Base-by-base conservation (phyloP, 306 rosid species). In the Glycine soja region DNA sequence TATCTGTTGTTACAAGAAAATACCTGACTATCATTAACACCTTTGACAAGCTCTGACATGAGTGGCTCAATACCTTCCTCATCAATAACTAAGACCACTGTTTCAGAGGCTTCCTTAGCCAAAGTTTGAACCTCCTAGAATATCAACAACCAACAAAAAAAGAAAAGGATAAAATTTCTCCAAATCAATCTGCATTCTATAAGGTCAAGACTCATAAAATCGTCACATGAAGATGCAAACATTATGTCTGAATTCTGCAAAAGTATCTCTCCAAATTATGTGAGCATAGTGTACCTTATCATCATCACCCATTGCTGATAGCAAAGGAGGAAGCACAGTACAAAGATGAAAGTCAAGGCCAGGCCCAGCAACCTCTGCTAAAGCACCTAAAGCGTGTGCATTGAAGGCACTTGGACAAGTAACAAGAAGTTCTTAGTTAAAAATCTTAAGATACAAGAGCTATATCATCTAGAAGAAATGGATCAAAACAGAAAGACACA, bases 361-460 rank as follows among this genome's bases (percentile, higher is more conserved):
- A 75, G 98, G 89, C 67, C 98, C 99, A 61, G 99, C 99, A 73
- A 95, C 99, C 82, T 93, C 97, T 15, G 99, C 99, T 76, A 95
- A 88, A 76, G 98, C 99, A 52, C 98, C 97, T n/a, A 95, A 86
- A 67, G 99, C 99, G 87, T 95, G 99, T 58, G 98, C 97, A 85
- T 93, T 83, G 84, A 95, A 87, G 79, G 99, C 99, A 78, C 99
- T 95, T 0, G 84, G 14, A 88, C 58, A 83, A 52, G 24, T 57
- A 80, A 50, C 62, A 77, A 14, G 34, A 76, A 68, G 14, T 45
- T 52, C 59, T 79, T 51, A 70, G 14, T 68, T 57, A 76, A 24
- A 2, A 24, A 24, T 24, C 30, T 24, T 24, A 24, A 64, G 40
- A 34, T 43, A 14, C 12, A 15, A 45, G 34, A 81, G 68, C n/a